Conservation (phyloP, 106 monocot genomes). For the Allium fistulosum region DNA sequence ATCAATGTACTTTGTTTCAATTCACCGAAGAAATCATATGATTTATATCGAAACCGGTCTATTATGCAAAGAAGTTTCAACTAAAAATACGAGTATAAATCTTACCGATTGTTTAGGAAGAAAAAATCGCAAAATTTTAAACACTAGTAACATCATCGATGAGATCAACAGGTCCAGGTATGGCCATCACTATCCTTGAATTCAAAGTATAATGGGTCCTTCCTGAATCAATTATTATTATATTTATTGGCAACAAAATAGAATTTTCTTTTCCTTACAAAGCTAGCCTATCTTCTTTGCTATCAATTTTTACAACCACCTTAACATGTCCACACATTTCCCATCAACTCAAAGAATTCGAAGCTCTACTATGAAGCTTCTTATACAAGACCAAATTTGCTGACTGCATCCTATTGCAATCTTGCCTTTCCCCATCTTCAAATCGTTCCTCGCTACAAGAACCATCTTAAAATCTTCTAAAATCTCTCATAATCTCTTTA, state of each 20-base stretch:
- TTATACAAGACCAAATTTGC: constrained; percentile 93
- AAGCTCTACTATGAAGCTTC: constrained; percentile 70
- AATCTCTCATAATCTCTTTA: constrained; percentile 76
- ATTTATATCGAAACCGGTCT: too few species aligned
- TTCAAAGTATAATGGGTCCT: constrained; percentile 97
- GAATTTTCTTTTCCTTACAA: constrained; percentile 89
- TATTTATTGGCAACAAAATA: constrained; percentile 69
- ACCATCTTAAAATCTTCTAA: constrained; percentile 97
- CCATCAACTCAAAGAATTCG: constrained; percentile 90
- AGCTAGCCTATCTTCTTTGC: constrained; percentile 88
- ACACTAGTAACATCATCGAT: constrained; percentile 56
- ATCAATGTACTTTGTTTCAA: too few species aligned
- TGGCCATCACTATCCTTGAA: constrained; percentile 98
- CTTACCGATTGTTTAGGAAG: too few species aligned
- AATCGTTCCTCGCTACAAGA: constrained; percentile 89
- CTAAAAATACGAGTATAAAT: too few species aligned
- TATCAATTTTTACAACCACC: constrained; percentile 89
- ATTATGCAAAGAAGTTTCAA: too few species aligned
- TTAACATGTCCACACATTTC: constrained; percentile 97
- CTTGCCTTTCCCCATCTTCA: constrained; percentile 99
- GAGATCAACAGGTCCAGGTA: constrained; percentile 61
- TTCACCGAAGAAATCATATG: too few species aligned
- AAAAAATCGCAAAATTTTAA: constrained; percentile 24
- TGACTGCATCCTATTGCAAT: constrained; percentile 98
- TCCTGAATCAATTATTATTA: constrained; percentile 83